These are phyloP conservation scores for Baudoinia panamericana DNA, from an alignment of 495 filamentous ascomycete genomes.

Conservation along the genomic window DNA sequence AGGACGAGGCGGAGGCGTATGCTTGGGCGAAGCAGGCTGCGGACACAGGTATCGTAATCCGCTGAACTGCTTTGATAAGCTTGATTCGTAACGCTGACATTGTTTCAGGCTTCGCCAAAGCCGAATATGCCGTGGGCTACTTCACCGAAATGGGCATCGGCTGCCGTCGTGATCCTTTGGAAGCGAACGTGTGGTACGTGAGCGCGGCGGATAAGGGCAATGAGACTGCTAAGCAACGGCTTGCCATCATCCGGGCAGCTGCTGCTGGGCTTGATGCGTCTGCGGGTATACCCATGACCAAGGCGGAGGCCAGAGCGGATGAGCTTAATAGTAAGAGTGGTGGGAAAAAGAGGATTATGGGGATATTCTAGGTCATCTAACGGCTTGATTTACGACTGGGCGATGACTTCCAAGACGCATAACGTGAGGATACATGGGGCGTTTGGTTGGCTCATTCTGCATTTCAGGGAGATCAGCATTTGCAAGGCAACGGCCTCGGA, in stretches of 20 bases:
- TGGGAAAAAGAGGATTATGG: slow-evolving; percentile 18
- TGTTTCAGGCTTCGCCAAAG: slow-evolving; percentile 69
- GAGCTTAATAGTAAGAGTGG: slow-evolving; percentile 12
- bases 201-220: slow-evolving; percentile 88
- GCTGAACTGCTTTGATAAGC: no score
- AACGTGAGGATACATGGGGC: no score
- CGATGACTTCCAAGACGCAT: no score
- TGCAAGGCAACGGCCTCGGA: no score
- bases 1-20: slow-evolving; percentile 90
- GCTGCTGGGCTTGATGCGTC: slow-evolving; percentile 51
- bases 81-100: no score
- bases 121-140: slow-evolving; percentile 88
- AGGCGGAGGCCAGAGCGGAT: slow-evolving; percentile 21
- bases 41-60: slow-evolving; percentile 51
- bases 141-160: slow-evolving; percentile 99
- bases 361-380: slow-evolving; percentile 19
- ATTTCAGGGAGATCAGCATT: no score
- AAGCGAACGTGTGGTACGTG: slow-evolving; percentile 98
- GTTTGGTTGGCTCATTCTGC: no score
- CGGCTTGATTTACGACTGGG: no score
- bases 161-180: slow-evolving; percentile 78
- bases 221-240: slow-evolving; percentile 68
- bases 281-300: slow-evolving; percentile 13
- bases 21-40: slow-evolving; percentile 88
- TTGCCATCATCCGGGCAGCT: slow-evolving; percentile 76